Conservation (phyloP, 345 rosid genomes). For the Syzygium aromaticum region DNA sequence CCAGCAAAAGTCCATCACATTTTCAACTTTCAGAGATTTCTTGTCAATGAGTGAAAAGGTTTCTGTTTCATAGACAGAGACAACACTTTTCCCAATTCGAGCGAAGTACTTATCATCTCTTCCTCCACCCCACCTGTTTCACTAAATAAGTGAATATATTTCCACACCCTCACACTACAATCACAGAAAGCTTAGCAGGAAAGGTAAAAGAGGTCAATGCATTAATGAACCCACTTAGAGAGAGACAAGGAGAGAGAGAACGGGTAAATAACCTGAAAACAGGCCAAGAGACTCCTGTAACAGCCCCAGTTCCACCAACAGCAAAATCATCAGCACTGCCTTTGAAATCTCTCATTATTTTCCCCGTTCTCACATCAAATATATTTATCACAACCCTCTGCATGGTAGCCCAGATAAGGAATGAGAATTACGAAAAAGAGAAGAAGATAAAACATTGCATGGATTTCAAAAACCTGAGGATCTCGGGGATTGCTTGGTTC, state of each 20-base stretch:
- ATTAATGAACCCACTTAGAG: not conserved
- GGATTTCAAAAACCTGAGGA: slow-evolving; percentile 39
- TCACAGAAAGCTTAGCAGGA: not conserved
- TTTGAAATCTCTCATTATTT: slow-evolving; percentile 87
- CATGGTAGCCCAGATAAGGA: not conserved
- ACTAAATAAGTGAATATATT: not conserved
- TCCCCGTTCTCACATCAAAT: slow-evolving; percentile 89
- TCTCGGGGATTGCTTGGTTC: slow-evolving; percentile 96
- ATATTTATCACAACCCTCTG: slow-evolving; percentile 79
- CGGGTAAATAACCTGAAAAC: slow-evolving; percentile 50
- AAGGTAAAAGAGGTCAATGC: not conserved
- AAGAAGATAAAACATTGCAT: not conserved
- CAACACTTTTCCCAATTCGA: slow-evolving; percentile 68
- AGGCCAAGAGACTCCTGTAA: slow-evolving; percentile 88
- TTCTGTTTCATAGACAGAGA: slow-evolving; percentile 90
- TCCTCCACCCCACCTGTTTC: slow-evolving; percentile 87
- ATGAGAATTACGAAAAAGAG: not conserved
- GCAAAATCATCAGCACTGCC: slow-evolving; percentile 96
- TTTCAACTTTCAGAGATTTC: slow-evolving; percentile 88
- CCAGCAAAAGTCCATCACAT: slow-evolving; percentile 81
- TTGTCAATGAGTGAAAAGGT: slow-evolving; percentile 80
- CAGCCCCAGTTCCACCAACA: slow-evolving; percentile 82
- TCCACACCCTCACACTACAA: not conserved
- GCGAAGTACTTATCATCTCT: slow-evolving; percentile 82
- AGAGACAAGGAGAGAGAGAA: not conserved